Conservation (phyloP, 116 monocot species). For the Iris pallida region DNA sequence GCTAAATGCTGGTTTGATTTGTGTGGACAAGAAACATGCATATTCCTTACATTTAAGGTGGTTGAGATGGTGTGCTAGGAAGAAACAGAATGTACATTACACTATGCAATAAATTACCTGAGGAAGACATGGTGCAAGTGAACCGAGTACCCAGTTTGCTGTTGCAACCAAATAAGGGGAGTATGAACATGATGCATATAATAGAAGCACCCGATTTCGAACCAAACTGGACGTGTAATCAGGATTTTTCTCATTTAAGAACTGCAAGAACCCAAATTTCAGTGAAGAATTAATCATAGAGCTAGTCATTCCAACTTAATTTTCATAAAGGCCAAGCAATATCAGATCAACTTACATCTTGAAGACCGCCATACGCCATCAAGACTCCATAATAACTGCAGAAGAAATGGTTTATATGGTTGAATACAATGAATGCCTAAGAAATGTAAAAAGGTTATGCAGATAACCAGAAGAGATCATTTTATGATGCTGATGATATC, state of each 20-base stretch:
- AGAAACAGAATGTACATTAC: too few species aligned
- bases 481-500: too few species aligned
- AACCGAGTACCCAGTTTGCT: constrained; percentile 70
- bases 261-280: constrained; percentile 36
- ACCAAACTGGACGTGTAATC: constrained; percentile 50
- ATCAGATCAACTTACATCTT: constrained; percentile 51
- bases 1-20: too few species aligned
- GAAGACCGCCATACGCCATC: constrained; percentile 79
- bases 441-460: background rate
- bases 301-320: background rate
- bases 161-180: constrained; percentile 60
- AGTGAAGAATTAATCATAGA: constrained; percentile 1
- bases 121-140: constrained; percentile 65
- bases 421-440: constrained; percentile 8
- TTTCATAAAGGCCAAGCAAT: background rate
- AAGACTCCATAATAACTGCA: constrained; percentile 76
- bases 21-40: too few species aligned
- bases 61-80: too few species aligned
- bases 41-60: too few species aligned
- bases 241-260: constrained; percentile 53
- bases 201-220: constrained; percentile 50
- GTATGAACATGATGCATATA: constrained; percentile 40
- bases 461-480: too few species aligned
- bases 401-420: constrained; percentile 12
- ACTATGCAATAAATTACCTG: constrained; percentile 31